Conservation (phyloP, 2,329 filamentous ascomycete genomes). For the Pestalotiopsis sp. region DNA sequence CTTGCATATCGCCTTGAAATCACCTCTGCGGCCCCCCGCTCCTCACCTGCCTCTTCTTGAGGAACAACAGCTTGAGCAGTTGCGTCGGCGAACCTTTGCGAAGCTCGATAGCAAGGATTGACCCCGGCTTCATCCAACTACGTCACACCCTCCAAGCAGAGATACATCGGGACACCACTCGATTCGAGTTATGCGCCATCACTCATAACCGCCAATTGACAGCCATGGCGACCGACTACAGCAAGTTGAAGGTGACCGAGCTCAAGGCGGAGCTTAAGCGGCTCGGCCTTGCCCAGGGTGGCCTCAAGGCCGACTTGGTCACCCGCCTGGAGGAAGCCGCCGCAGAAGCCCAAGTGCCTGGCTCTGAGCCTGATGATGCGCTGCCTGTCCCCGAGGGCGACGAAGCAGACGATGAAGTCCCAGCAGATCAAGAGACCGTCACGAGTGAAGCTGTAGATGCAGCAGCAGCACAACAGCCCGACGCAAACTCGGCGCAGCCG, state of each 20-base stretch:
- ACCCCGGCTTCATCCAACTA: neutral
- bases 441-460: neutral
- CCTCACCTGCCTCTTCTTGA: neutral
- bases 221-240: slow-evolving; percentile 51
- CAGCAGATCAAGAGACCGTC: slow-evolving; percentile 6
- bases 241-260: slow-evolving; percentile 70
- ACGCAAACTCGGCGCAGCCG: neutral
- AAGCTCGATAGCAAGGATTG: neutral
- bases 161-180: neutral
- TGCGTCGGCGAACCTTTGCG: neutral
- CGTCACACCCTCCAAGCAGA: slow-evolving; percentile 1
- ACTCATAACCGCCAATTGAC: slow-evolving; percentile 8
- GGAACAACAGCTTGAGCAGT: neutral
- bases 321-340: slow-evolving; percentile 54
- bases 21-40: neutral
- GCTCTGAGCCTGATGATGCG: slow-evolving; percentile 1
- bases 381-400: neutral
- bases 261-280: slow-evolving; percentile 74
- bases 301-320: slow-evolving; percentile 72
- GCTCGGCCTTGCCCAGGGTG: slow-evolving; percentile 67
- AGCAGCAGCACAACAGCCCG: neutral
- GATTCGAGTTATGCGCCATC: slow-evolving; percentile 7
- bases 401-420: neutral
- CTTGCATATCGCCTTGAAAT: neutral
- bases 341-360: neutral